phyloP scores from a whole-genome alignment of 805 yeast species.

The Lachancea fermentati region DNA sequence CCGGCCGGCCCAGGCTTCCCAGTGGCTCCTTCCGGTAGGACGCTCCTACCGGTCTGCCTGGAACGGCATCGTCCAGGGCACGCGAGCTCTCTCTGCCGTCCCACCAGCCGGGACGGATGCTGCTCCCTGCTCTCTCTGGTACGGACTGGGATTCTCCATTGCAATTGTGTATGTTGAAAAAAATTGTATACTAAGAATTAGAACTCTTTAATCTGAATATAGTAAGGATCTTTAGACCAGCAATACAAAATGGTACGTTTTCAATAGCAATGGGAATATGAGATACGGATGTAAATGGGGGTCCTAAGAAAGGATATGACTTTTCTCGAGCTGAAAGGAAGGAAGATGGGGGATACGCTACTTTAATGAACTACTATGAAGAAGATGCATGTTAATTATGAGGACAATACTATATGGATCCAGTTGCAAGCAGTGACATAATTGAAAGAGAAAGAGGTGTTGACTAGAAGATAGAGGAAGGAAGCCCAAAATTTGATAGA shows the following conservation, averaged over 20 bases:
- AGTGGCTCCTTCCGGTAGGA: too few species aligned
- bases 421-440: too few species aligned
- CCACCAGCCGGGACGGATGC: neutral
- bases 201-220: slow-evolving; percentile 1
- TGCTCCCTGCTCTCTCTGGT: neutral
- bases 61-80: neutral
- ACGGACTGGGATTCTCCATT: neutral
- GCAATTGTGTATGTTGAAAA: slow-evolving; percentile 4
- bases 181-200: slow-evolving; percentile 2
- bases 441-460: too few species aligned
- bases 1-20: too few species aligned
- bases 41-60: too few species aligned
- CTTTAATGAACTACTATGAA: neutral
- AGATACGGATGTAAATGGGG: too few species aligned
- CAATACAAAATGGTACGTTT: slow-evolving; percentile 27
- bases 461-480: too few species aligned
- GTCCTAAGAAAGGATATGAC: too few species aligned
- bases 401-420: too few species aligned
- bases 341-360: too few species aligned
- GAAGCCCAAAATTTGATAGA: too few species aligned
- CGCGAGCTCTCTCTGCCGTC: neutral
- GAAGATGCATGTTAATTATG: neutral
- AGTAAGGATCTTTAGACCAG: slow-evolving; percentile 23
- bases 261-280: neutral
- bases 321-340: too few species aligned